phyloP scores from a whole-genome alignment of 345 rosid species.

The Hibiscus syriacus region DNA sequence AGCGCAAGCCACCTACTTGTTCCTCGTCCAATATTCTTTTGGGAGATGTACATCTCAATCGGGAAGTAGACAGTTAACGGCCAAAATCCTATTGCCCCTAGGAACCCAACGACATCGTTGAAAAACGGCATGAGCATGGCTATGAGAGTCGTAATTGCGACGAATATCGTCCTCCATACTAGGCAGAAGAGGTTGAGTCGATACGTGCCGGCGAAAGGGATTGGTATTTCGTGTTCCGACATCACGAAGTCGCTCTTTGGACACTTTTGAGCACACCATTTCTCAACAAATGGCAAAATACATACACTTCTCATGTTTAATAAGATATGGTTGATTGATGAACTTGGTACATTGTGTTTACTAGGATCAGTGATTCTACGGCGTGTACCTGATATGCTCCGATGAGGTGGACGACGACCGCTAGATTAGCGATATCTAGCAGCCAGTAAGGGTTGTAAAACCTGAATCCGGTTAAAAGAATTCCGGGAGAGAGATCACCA shows the following conservation, averaged over 20 bases:
- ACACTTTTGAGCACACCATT: slow-evolving; percentile 43
- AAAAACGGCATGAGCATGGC: slow-evolving; percentile 60
- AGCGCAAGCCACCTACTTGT: slow-evolving; percentile 36
- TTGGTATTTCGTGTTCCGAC: slow-evolving; percentile 31
- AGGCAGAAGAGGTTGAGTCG: slow-evolving; percentile 43
- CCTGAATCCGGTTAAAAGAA: slow-evolving; percentile 69
- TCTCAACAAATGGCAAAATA: slow-evolving; percentile 51
- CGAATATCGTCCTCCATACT: slow-evolving; percentile 46
- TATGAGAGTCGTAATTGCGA: slow-evolving; percentile 30
- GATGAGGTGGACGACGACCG: slow-evolving; percentile 66
- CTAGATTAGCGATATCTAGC: slow-evolving; percentile 56
- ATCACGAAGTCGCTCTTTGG: slow-evolving; percentile 36
- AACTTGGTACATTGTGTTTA: not conserved
- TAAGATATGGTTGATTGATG: not conserved
- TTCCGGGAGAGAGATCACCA: slow-evolving; percentile 66
- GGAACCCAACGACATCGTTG: slow-evolving; percentile 43
- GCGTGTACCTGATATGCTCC: slow-evolving; percentile 59
- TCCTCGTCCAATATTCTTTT: slow-evolving; percentile 29
- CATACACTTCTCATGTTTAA: slow-evolving; percentile 16
- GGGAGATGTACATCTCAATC: slow-evolving; percentile 41
- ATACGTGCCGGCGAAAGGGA: slow-evolving; percentile 32
- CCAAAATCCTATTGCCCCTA: slow-evolving; percentile 57
- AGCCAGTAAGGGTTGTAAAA: slow-evolving; percentile 77
- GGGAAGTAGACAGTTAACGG: slow-evolving; percentile 49
- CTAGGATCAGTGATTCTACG: not conserved